These are phyloP conservation scores for Tylopilus plumbeoviolaceoides DNA, from an alignment of 768 basidiomycete genomes.

Conservation along the genomic window DNA sequence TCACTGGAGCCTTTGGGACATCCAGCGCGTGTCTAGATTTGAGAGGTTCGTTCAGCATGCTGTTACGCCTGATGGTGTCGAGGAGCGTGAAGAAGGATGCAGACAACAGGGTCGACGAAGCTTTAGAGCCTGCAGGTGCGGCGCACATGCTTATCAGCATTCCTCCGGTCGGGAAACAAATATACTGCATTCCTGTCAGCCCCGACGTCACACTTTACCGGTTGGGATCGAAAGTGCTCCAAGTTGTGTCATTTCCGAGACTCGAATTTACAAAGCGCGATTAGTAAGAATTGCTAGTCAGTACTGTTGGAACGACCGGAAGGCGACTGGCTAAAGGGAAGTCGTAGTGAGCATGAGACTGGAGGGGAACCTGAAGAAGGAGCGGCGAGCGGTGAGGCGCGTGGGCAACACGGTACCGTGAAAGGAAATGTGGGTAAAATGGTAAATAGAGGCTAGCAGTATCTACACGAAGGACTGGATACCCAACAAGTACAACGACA, in stretches of 20 bases:
- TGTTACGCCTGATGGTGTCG: constrained; percentile 16
- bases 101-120: constrained; percentile 12
- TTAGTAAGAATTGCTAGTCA: constrained; percentile 7
- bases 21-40: constrained; percentile 16
- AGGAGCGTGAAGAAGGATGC: constrained; percentile 20
- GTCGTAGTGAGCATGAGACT: too few species aligned
- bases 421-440: too few species aligned
- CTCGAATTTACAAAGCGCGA: constrained; percentile 16
- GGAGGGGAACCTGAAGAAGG: too few species aligned
- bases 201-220: neutral
- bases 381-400: too few species aligned
- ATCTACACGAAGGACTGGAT: too few species aligned
- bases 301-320: too few species aligned
- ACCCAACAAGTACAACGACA: too few species aligned
- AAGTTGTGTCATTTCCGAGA: constrained; percentile 3
- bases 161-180: constrained; percentile 17
- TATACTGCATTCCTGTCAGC: constrained; percentile 1
- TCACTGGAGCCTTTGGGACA: constrained; percentile 21
- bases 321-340: too few species aligned
- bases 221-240: neutral
- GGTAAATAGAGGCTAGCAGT: too few species aligned
- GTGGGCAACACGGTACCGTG: too few species aligned
- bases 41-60: constrained; percentile 17
- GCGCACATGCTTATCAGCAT: constrained; percentile 17
- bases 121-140: constrained; percentile 5